phyloP scores from a whole-genome alignment of 148 eudicot species.

The Rhododendron molle region DNA sequence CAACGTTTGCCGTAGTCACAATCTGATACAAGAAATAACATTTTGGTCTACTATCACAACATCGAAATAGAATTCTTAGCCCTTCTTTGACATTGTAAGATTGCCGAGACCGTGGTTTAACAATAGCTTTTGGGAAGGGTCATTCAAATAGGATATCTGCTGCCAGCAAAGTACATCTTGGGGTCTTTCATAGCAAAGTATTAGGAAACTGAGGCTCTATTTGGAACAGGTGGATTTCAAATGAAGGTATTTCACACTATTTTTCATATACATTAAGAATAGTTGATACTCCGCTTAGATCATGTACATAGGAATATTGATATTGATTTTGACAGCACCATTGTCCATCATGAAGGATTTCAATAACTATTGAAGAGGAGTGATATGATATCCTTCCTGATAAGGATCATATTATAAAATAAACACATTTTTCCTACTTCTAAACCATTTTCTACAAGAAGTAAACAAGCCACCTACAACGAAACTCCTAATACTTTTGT shows the following conservation, averaged over 20 bases:
- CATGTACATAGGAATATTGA: not conserved
- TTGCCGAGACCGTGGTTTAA: not conserved
- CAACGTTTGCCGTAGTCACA: not conserved
- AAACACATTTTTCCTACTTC: not conserved
- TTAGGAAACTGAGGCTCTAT: not conserved
- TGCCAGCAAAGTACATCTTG: not conserved
- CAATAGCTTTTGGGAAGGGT: not conserved
- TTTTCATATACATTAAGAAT: not conserved
- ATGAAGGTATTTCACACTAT: not conserved
- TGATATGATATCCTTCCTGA: not conserved
- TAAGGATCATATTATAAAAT: not conserved
- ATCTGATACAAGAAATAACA: not conserved
- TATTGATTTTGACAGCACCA: not conserved
- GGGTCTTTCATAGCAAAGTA: not conserved
- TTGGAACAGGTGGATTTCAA: not conserved
- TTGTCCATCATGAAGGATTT: not conserved
- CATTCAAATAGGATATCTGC: not conserved
- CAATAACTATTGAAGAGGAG: not conserved
- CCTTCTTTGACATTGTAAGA: not conserved
- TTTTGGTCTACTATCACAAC: not conserved
- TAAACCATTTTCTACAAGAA: not conserved
- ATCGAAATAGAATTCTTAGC: not conserved
- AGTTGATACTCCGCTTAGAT: not conserved
- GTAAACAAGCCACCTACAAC: not conserved
- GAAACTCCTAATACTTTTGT: not conserved